Evolutionary conservation across 225 moss, liverwort and hornwort genomes (phyloP).

Genomic region (Bryoerythrophyllum caledonicum): DNA sequence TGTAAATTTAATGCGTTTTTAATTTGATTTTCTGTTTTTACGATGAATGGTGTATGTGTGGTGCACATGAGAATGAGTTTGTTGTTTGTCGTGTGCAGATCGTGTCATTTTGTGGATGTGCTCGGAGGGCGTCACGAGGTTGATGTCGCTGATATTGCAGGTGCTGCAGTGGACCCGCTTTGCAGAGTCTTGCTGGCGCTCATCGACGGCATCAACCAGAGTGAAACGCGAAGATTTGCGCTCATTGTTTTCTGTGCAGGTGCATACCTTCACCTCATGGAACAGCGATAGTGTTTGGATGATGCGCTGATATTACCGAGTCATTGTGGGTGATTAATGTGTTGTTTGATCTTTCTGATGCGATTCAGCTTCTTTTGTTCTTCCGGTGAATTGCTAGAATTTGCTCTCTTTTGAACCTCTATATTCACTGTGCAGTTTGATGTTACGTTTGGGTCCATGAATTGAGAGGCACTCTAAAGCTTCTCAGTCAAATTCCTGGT

Average conservation of each 20-base stretch:
- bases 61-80: not conserved
- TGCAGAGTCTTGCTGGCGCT: constrained; percentile 70
- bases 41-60: constrained; percentile 2
- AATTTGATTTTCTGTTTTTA: not conserved
- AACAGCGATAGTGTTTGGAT: not conserved
- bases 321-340: not conserved
- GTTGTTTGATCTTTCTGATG: constrained; percentile 8
- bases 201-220: constrained; percentile 87
- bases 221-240: constrained; percentile 71
- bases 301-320: not conserved
- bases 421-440: not conserved
- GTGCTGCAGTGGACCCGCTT: constrained; percentile 75
- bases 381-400: constrained; percentile 9
- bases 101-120: constrained; percentile 85
- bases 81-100: constrained; percentile 42
- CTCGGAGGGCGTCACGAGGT: constrained; percentile 70
- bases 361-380: constrained; percentile 18
- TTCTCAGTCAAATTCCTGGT: constrained; percentile 1
- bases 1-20: too few relatives aligned
- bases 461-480: not conserved
- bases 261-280: constrained; percentile 23
- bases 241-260: constrained; percentile 87
- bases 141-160: constrained; percentile 64
- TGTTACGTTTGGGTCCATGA: constrained; percentile 9
- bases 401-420: not conserved